Conservation (phyloP, 306 rosid species). For the Macrotyloma uniflorum region DNA sequence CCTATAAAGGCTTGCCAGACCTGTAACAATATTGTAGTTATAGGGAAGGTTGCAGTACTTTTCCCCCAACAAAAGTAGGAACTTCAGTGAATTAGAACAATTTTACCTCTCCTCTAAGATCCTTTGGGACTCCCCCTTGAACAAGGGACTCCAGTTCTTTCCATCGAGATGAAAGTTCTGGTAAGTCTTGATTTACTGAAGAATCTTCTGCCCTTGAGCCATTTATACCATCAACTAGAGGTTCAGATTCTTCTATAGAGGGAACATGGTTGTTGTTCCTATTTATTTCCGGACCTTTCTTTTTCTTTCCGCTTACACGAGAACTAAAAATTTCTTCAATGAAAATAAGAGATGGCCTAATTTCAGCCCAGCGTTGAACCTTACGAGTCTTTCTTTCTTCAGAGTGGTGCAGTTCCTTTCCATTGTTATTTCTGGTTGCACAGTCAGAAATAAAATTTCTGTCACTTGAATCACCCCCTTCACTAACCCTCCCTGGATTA, state of each 20-base stretch:
- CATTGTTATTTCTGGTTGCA: slow-evolving; percentile 48
- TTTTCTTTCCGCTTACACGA: slow-evolving; percentile 52
- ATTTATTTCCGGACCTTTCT: slow-evolving; percentile 45
- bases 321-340: slow-evolving; percentile 68
- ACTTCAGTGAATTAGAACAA: slow-evolving; percentile 34
- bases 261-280: slow-evolving; percentile 46
- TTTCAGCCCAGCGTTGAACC: slow-evolving; percentile 67
- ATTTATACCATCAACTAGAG: slow-evolving; percentile 31
- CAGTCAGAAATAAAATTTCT: slow-evolving; percentile 43
- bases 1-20: slow-evolving; percentile 99
- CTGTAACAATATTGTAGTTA: slow-evolving; percentile 70
- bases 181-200: slow-evolving; percentile 40
- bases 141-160: slow-evolving; percentile 84
- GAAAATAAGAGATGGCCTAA: slow-evolving; percentile 62
- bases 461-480: slow-evolving; percentile 44
- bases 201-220: slow-evolving; percentile 40
- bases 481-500: slow-evolving; percentile 33
- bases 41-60: slow-evolving; percentile 39
- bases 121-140: slow-evolving; percentile 90
- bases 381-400: slow-evolving; percentile 51
- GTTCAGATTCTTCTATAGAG: slow-evolving; percentile 51
- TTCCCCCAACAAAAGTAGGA: slow-evolving; percentile 35
- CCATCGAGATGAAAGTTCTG: slow-evolving; percentile 58
- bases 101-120: slow-evolving; percentile 95
- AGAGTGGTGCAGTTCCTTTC: slow-evolving; percentile 50